Conservation (phyloP, 2,329 filamentous ascomycete genomes). For the Chaetomium globosum region DNA sequence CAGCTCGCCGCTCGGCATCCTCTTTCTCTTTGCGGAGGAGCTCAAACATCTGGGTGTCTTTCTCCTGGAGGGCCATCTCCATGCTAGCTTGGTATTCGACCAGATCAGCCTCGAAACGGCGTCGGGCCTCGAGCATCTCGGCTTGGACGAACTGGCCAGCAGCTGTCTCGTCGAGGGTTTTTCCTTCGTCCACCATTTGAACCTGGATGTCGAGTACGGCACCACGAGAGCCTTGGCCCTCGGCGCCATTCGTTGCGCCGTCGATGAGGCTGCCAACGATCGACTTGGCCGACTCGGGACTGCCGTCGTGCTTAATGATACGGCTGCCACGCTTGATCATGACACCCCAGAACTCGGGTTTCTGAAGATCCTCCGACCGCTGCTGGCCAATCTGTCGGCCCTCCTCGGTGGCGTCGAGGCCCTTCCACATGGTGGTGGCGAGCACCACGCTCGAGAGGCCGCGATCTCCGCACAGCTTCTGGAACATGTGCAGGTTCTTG, state of each 20-base stretch:
- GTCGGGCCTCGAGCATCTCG: background rate
- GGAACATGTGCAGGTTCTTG: constrained; percentile 11
- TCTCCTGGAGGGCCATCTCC: constrained; percentile 4
- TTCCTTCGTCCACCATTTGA: background rate
- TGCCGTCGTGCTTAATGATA: background rate
- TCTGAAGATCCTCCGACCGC: background rate
- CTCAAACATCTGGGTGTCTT: constrained; percentile 6
- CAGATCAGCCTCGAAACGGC: constrained; percentile 2
- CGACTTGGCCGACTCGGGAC: background rate
- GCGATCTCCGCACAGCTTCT: constrained; percentile 9
- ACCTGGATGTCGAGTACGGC: background rate
- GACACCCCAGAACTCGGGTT: background rate
- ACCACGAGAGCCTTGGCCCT: background rate
- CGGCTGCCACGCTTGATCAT: background rate
- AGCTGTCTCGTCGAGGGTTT: background rate
- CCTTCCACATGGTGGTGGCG: constrained; percentile 15
- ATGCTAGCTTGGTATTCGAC: constrained; percentile 1
- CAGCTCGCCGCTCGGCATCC: background rate
- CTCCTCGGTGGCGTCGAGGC: background rate
- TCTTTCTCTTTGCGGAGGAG: constrained; percentile 7
- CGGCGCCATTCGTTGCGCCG: background rate
- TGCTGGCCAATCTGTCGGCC: constrained; percentile 4
- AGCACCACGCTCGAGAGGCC: background rate
- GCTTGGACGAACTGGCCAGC: background rate
- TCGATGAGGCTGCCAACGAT: background rate